Conservation (phyloP, 352 stramenopile species). For the Phytophthora palmivora region DNA sequence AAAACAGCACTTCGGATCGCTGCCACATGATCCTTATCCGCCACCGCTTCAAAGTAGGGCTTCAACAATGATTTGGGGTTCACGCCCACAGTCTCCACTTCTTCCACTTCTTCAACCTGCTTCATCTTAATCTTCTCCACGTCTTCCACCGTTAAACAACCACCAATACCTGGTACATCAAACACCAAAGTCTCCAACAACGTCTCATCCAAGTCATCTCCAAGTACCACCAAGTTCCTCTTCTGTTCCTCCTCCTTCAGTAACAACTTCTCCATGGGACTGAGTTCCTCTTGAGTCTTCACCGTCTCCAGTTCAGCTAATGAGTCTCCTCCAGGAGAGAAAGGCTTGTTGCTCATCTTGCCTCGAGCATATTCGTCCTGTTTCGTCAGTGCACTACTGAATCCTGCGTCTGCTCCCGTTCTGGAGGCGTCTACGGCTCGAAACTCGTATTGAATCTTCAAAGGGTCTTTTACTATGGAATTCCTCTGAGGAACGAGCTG, state of each 20-base stretch:
- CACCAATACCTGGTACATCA: slow-evolving; percentile 57
- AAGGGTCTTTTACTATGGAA: slow-evolving; percentile 58
- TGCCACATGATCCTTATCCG: slow-evolving; percentile 57
- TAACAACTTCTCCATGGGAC: slow-evolving; percentile 24
- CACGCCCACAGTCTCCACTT: slow-evolving; percentile 50
- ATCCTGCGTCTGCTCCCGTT: slow-evolving; percentile 50
- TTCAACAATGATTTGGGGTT: slow-evolving; percentile 65
- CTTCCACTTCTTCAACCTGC: slow-evolving; percentile 3
- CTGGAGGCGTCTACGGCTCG: slow-evolving; percentile 42
- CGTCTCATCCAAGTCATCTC: slow-evolving; percentile 31
- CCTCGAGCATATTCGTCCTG: slow-evolving; percentile 84
- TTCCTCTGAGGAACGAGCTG: slow-evolving; percentile 61
- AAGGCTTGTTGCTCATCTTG: slow-evolving; percentile 83
- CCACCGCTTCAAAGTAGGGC: slow-evolving; percentile 74
- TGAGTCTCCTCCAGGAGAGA: slow-evolving; percentile 68
- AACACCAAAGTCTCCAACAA: slow-evolving; percentile 56
- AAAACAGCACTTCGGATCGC: slow-evolving; percentile 61
- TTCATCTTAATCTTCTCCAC: slow-evolving; percentile 37
- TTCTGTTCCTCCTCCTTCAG: slow-evolving; percentile 41
- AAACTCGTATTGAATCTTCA: slow-evolving; percentile 72
- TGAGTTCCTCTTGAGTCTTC: neutral
- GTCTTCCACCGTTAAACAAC: slow-evolving; percentile 61
- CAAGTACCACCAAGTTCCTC: slow-evolving; percentile 50
- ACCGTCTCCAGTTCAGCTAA: slow-evolving; percentile 43
- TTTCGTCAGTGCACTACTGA: slow-evolving; percentile 72